Evolutionary conservation across 1,284 basidiomycete genomes (phyloP).

Genomic region (Leccinum griseonigrum): DNA sequence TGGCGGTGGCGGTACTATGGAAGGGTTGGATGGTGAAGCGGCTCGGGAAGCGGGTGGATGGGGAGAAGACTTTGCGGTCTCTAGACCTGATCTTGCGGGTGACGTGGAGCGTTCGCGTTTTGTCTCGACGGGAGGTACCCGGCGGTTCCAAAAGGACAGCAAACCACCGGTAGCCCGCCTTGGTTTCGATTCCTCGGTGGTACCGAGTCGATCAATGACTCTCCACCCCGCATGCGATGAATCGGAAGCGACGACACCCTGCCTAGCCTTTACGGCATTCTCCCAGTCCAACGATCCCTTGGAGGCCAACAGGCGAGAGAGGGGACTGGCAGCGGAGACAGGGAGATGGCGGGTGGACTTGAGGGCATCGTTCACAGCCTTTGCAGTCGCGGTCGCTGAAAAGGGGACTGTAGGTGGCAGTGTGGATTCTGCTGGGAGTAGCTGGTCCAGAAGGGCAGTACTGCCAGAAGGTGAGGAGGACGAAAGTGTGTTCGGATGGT

Average conservation of each 20-base stretch:
- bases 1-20: slow-evolving; percentile 1
- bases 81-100: slow-evolving; percentile 36
- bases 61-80: slow-evolving; percentile 24
- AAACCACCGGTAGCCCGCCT: slow-evolving; percentile 53
- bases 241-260: slow-evolving; percentile 44
- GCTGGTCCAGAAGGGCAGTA: slow-evolving; percentile 34
- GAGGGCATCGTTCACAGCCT: slow-evolving; percentile 55
- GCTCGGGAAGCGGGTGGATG: slow-evolving; percentile 16
- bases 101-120: slow-evolving; percentile 27
- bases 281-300: slow-evolving; percentile 77
- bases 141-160: slow-evolving; percentile 68
- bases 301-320: slow-evolving; percentile 59
- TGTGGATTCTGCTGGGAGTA: slow-evolving; percentile 43
- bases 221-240: slow-evolving; percentile 64
- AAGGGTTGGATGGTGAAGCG: slow-evolving; percentile 19
- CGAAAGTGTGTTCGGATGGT: neutral
- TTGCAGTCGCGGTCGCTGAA: slow-evolving; percentile 51
- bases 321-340: slow-evolving; percentile 54
- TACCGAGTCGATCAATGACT: slow-evolving; percentile 37
- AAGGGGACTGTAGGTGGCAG: slow-evolving; percentile 48
- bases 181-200: slow-evolving; percentile 36
- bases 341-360: slow-evolving; percentile 58
- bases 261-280: slow-evolving; percentile 53
- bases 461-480: slow-evolving; percentile 11
- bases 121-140: slow-evolving; percentile 28